Percentiles rank a stretch among this genome's conserved stretches.
These are phyloP conservation scores for Talaromyces atroroseus DNA, from an alignment of 2,329 filamentous ascomycete species.

Conservation along the genomic window DNA sequence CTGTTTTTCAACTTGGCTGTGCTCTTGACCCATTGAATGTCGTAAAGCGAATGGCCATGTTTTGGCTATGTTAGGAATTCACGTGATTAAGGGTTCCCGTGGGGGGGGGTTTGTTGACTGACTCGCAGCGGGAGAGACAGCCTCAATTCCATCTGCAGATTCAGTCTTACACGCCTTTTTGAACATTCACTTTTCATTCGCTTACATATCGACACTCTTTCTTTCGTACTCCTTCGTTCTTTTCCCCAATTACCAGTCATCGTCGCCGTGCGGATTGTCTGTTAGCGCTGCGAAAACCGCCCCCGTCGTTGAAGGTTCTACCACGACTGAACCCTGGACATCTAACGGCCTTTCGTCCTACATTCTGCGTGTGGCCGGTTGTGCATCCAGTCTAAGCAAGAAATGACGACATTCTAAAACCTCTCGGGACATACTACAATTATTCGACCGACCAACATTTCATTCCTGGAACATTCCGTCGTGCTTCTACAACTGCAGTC, in stretches of 20 bases:
- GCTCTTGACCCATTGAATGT: background rate
- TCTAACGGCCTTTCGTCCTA: background rate
- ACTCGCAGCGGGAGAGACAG: conserved; percentile 3
- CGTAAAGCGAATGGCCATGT: no score
- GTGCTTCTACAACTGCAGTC: background rate
- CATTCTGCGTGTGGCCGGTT: background rate
- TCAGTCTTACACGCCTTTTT: background rate
- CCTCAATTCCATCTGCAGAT: background rate
- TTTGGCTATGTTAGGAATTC: background rate
- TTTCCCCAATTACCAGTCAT: background rate
- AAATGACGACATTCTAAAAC: conserved; percentile 1
- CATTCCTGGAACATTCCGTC: conserved; percentile 10
- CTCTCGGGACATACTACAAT: conserved; percentile 1
- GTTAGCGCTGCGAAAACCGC: background rate
- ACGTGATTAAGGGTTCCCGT: conserved; percentile 2
- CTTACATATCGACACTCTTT: conserved; percentile 7
- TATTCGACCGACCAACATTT: conserved; percentile 2
- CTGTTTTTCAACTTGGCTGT: background rate
- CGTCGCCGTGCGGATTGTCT: conserved; percentile 1
- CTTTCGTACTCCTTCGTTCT: background rate
- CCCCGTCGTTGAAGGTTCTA: background rate
- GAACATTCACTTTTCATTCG: background rate
- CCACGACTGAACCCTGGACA: background rate
- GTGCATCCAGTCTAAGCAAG: background rate
- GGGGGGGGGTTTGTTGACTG: background rate